Conservation (phyloP, 345 rosid genomes). For the Aegle marmelos region DNA sequence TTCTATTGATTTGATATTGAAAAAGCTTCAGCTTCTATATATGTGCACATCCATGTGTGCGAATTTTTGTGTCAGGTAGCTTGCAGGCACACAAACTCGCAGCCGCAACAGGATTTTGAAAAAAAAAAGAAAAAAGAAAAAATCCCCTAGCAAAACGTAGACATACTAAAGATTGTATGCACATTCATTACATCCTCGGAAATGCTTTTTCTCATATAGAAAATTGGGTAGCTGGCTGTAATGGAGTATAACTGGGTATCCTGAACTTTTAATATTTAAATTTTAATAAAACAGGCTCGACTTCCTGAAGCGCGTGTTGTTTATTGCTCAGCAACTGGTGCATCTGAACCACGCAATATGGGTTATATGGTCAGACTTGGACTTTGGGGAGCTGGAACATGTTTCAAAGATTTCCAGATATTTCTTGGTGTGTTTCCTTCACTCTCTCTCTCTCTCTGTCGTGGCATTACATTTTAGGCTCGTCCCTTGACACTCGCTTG, state of each 20-base stretch:
- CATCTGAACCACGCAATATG: conserved; percentile 99
- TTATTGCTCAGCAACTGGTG: conserved; percentile 99
- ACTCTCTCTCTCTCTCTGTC: neutral
- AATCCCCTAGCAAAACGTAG: neutral
- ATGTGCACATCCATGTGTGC: neutral
- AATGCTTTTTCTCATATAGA: neutral
- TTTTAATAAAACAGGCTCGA: conserved; percentile 64
- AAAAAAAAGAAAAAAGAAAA: no score
- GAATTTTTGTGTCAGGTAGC: neutral
- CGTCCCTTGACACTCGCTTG: neutral
- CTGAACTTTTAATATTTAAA: conserved; percentile 21
- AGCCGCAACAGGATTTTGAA: neutral
- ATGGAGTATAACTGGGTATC: neutral
- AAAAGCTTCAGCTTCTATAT: neutral
- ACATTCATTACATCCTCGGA: neutral
- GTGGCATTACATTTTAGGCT: neutral
- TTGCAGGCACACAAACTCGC: neutral
- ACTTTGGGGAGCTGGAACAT: conserved; percentile 97
- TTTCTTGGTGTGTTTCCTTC: conserved; percentile 52
- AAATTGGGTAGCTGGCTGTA: neutral
- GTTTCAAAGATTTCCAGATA: conserved; percentile 66
- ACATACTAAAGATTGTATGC: neutral
- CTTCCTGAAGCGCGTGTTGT: conserved; percentile 94
- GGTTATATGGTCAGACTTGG: conserved; percentile 99
- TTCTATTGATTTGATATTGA: neutral